A percentile compares a stretch with the other conserved stretches of the same genome.
Evolutionary conservation across 208 protist species (phyloP).

Genomic region (Crithidia bombi): DNA sequence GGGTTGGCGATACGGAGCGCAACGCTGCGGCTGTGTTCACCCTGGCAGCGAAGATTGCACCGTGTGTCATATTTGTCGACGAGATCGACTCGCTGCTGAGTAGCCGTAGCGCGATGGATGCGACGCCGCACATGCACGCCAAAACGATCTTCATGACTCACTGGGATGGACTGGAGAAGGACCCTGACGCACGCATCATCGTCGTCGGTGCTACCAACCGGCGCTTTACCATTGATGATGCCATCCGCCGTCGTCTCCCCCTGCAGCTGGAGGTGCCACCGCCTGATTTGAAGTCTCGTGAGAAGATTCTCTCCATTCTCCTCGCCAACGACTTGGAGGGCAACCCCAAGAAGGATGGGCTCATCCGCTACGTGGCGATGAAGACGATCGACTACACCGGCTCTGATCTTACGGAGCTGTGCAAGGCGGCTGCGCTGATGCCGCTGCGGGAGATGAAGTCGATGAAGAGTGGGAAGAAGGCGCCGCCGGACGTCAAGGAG

Average conservation of each 20-base stretch:
- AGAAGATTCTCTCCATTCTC: slow-evolving; percentile 83
- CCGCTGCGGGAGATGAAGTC: slow-evolving; percentile 67
- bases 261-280: slow-evolving; percentile 82
- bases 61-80: slow-evolving; percentile 93
- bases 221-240: slow-evolving; percentile 90
- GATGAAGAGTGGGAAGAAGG: slow-evolving; percentile 8
- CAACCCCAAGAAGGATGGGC: slow-evolving; percentile 47
- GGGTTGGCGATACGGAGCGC: slow-evolving; percentile 97
- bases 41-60: slow-evolving; percentile 78
- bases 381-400: slow-evolving; percentile 90
- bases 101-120: slow-evolving; percentile 67
- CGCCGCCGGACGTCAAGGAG: not conserved
- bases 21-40: slow-evolving; percentile 92
- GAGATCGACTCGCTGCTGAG: slow-evolving; percentile 93
- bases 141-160: slow-evolving; percentile 94
- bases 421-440: slow-evolving; percentile 85
- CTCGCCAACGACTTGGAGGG: slow-evolving; percentile 63
- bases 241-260: slow-evolving; percentile 90
- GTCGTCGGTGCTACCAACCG: slow-evolving; percentile 93
- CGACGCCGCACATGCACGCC: slow-evolving; percentile 71
- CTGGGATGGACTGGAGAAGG: slow-evolving; percentile 85
- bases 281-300: slow-evolving; percentile 57
- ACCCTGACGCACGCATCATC: slow-evolving; percentile 54
- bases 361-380: slow-evolving; percentile 79
- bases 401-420: slow-evolving; percentile 94